These are phyloP conservation scores for Eutypella sp. DNA, from an alignment of 2,329 filamentous ascomycete genomes.

Conservation along the genomic window DNA sequence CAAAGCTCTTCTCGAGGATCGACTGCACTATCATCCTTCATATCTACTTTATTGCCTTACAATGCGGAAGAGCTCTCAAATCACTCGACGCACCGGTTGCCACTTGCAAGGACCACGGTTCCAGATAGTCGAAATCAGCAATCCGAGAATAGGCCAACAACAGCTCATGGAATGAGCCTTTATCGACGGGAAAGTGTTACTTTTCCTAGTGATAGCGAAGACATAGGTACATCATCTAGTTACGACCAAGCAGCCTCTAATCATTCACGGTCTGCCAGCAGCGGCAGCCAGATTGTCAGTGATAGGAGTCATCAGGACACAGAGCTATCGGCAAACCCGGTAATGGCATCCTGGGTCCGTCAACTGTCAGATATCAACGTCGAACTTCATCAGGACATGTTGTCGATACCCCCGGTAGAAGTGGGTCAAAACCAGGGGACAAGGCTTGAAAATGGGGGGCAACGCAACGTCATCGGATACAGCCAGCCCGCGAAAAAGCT, in stretches of 20 bases:
- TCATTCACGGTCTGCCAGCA: neutral
- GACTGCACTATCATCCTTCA: no score
- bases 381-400: neutral
- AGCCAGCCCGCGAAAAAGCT: neutral
- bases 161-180: no score
- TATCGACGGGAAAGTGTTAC: no score
- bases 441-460: neutral
- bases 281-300: neutral
- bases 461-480: neutral
- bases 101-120: no score
- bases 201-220: no score
- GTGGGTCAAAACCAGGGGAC: no score
- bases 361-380: neutral
- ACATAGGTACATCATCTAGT: neutral
- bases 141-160: no score
- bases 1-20: no score
- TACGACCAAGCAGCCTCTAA: neutral
- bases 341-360: neutral
- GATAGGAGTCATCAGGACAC: neutral
- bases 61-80: no score
- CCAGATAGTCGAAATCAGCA: no score
- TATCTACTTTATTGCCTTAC: no score
- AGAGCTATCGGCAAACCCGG: neutral
- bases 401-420: neutral
- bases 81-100: no score